Base-by-base conservation (phyloP, 2,329 filamentous ascomycete species). In the Fusarium sp. region DNA sequence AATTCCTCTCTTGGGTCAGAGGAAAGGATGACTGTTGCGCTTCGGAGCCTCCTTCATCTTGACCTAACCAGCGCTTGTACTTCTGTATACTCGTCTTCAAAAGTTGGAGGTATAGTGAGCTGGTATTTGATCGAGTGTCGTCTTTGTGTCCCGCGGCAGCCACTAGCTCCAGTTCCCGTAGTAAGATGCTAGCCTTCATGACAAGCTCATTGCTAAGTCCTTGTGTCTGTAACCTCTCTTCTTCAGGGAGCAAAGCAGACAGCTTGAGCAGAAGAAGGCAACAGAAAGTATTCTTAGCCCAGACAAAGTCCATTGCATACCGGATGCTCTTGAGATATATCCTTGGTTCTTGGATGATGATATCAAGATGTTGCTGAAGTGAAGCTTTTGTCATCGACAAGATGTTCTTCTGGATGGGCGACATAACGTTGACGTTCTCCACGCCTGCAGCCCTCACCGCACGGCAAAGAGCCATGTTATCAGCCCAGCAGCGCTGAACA, bases 301-400 rank as follows among this genome's bases (percentile, higher is more conserved):
- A 70, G 3, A 70, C 66, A 36, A 70, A 70, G 24, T 70, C 66
- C 67, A 70, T 70, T 4, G 67, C 66, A 36, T 70, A 70, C 3
- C 59, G 59, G 1, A 53, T 58, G 5, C 67, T 70, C 14, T 54
- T 53, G 8, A 70, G 66, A n/a, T 70, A 70, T 6, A 70, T 30
- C 3, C 59, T 55, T 2, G 67, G 66, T 12, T 70, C 66, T 28
- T 59, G 28, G 0, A 70, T 70, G 5, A 70, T 55, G 3, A 70
- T 70, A 13, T 66, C 66, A 0, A 70, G 66, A 15, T 70, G 66
- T 10, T 70, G 67, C 14, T 70, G 53, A 3, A 70, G 36, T 0
- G 67, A 54, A 2, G 36, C 41, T 35, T 60, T 70, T 0, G 66
- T 70, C 67, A 70, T 70, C 9, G 42, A 26, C 2, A 70, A 14